Conservation (phyloP, 441 rosid species). For the Viola pubescens region DNA sequence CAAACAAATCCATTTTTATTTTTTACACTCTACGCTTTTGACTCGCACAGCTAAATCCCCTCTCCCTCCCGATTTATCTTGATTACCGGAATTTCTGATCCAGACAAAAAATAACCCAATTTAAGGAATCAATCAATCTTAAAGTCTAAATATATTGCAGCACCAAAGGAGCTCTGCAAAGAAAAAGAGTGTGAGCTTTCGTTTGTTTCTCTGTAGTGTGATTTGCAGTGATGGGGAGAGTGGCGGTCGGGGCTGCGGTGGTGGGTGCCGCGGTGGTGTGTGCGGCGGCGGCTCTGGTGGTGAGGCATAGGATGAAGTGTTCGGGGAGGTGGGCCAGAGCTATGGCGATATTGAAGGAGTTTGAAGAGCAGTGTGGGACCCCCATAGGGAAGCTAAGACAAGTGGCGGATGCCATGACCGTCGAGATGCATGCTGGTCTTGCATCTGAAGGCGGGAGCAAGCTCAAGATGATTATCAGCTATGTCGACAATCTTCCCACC, state of each 20-base stretch:
- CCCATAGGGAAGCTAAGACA: slow-evolving; percentile 62
- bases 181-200: too few relatives aligned
- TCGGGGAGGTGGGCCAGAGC: slow-evolving; percentile 61
- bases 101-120: too few relatives aligned
- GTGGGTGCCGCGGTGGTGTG: slow-evolving; percentile 58
- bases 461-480: slow-evolving; percentile 97
- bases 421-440: slow-evolving; percentile 96
- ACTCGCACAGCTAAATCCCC: too few relatives aligned
- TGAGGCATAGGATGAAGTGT: slow-evolving; percentile 41
- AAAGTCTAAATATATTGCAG: too few relatives aligned
- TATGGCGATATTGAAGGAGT: slow-evolving; percentile 55
- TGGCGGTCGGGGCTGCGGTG: slow-evolving; percentile 52
- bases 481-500: slow-evolving; percentile 85
- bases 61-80: too few relatives aligned
- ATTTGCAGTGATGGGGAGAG: slow-evolving; percentile 43
- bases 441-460: slow-evolving; percentile 91
- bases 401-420: slow-evolving; percentile 92
- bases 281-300: slow-evolving; percentile 55
- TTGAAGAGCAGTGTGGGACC: slow-evolving; percentile 70
- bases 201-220: too few relatives aligned
- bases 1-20: too few relatives aligned
- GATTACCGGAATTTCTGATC: too few relatives aligned
- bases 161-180: too few relatives aligned
- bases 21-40: too few relatives aligned
- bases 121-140: too few relatives aligned